Evolutionary conservation across 148 eudicot genomes (phyloP).

Genomic region (Vaccinium darrowii): DNA sequence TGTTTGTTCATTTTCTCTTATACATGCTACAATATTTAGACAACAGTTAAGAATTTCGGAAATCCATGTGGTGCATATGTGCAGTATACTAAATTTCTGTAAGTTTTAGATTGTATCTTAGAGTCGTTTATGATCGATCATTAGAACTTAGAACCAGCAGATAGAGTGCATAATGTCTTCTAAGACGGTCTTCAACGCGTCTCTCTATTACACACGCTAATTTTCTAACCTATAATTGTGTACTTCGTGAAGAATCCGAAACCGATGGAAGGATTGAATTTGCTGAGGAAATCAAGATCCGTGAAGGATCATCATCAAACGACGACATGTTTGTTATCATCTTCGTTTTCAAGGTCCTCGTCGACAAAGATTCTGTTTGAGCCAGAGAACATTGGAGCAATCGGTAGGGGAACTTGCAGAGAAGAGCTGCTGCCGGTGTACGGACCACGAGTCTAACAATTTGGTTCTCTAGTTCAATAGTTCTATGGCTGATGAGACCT

Average conservation of each 20-base stretch:
- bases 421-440: constrained; percentile 51
- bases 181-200: no score
- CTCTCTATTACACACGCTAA: no score
- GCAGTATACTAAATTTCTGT: no score
- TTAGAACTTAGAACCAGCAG: no score
- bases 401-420: constrained; percentile 26
- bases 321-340: constrained; percentile 34
- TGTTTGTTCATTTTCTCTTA: no score
- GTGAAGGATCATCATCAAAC: constrained; percentile 30
- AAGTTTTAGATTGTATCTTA: no score
- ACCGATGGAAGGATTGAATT: constrained; percentile 18
- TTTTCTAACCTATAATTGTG: no score
- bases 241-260: constrained; percentile 16
- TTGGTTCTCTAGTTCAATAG: constrained; percentile 23
- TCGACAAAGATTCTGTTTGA: constrained; percentile 46
- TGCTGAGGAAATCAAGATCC: constrained; percentile 41
- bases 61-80: no score
- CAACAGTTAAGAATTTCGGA: no score
- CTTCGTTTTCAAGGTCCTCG: constrained; percentile 51
- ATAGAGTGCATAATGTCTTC: no score
- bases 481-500: neutral
- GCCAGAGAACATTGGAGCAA: constrained; percentile 37
- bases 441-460: constrained; percentile 38
- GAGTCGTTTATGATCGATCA: no score
- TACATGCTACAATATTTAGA: no score